Conservation (phyloP, 192 early-diverging fungal species). For the Backusella sp. region DNA sequence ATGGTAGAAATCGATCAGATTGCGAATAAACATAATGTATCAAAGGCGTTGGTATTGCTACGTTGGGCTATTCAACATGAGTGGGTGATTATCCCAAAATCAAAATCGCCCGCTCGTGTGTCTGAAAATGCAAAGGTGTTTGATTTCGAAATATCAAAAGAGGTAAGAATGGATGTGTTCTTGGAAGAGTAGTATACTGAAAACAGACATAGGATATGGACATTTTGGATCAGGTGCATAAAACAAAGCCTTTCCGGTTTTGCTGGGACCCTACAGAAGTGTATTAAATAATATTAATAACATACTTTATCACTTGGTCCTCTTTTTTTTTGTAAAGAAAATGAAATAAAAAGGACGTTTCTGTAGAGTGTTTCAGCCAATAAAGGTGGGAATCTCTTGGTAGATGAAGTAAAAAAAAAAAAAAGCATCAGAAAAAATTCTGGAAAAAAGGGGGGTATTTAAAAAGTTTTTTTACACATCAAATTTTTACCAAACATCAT, state of each 20-base stretch:
- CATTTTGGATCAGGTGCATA: slow-evolving; percentile 32
- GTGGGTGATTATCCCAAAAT: slow-evolving; percentile 68
- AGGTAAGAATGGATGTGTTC: slow-evolving; percentile 15
- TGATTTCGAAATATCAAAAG: slow-evolving; percentile 41
- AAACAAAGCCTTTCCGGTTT: slow-evolving; percentile 34
- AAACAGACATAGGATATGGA: slow-evolving; percentile 38
- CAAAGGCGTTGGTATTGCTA: slow-evolving; percentile 52
- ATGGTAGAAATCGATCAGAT: slow-evolving; percentile 29
- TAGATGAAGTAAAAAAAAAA: too few relatives aligned
- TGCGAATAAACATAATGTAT: slow-evolving; percentile 25
- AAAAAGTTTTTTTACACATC: too few relatives aligned
- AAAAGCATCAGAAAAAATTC: too few relatives aligned
- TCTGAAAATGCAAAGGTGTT: slow-evolving; percentile 45
- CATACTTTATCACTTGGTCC: too few relatives aligned
- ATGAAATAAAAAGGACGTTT: too few relatives aligned
- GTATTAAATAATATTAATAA: slow-evolving; percentile 1
- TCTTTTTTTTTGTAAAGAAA: too few relatives aligned
- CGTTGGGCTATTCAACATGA: slow-evolving; percentile 68
- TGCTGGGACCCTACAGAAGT: slow-evolving; percentile 47
- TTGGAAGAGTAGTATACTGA: too few relatives aligned
- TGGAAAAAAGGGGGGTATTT: too few relatives aligned
- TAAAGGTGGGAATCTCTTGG: too few relatives aligned
- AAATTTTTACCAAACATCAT: too few relatives aligned
- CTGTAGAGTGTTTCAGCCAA: too few relatives aligned
- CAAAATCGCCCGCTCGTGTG: slow-evolving; percentile 44